Base-by-base conservation (phyloP, 2,329 filamentous ascomycete genomes). In the Cadophora gregata region DNA sequence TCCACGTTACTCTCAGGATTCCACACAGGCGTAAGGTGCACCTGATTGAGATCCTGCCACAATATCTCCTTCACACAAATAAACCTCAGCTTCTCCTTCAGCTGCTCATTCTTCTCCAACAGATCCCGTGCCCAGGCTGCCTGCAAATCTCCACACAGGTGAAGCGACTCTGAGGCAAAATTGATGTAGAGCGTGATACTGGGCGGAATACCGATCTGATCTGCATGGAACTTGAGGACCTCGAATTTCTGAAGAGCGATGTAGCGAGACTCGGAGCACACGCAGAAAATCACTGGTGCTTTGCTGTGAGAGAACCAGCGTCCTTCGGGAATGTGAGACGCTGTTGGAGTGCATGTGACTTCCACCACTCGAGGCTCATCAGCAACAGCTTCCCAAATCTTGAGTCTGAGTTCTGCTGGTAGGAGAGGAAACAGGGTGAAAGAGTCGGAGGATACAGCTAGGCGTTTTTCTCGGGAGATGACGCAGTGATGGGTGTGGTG, bases 181-280 rank as follows among this genome's bases (percentile, higher is more conserved):
- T 72, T 70, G 31, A 72, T 66, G 62, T 70, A 69, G 7, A 71
- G 50, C 1, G 51, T 50, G 16, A 27, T 48, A 7, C 25, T 62
- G 21, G 51, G 63, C 1, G 66, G 67, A 4, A 65, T 33, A 5
- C 59, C 63, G 21, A 68, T 53, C 27, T 68, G 65, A 1, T 59
- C 55, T 1, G 53, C 53, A 4, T 67, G 77, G 24, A 78, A 74
- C 4, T 66, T 71, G 10, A 78, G 72, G 3, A 70, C 68, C 0
- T 68, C 64, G 56, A 70, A 72, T 0, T 68, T 72, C 12, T 67
- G 63, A 2, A 73, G 48, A 14, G 72, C 67, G 10, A 70, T 38
- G 25, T 65, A 16, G 14, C 69, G 69, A 24, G 71, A 71, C 42
- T 73, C 71, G 16, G 70, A 53, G 38, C 67, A 72, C 62, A 72